Conservation (phyloP, 2,329 filamentous ascomycete genomes). For the Colletotrichum lini region DNA sequence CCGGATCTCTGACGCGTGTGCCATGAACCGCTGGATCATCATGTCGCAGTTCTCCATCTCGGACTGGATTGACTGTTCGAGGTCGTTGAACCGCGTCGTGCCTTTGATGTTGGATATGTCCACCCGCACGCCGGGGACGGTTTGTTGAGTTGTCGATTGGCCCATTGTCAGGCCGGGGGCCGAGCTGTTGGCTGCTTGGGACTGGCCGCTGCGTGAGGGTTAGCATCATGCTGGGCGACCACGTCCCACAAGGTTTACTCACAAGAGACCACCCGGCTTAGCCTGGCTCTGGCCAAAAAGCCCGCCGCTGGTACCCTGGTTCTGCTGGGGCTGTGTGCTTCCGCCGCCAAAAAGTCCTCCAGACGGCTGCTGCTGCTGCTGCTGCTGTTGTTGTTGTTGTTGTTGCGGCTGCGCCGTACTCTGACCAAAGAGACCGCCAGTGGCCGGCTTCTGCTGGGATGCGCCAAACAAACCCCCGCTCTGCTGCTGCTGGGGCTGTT, state of each 20-base stretch:
- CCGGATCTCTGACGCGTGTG: slow-evolving; percentile 82
- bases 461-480: slow-evolving; percentile 33
- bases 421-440: slow-evolving; percentile 51
- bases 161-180: slow-evolving; percentile 61
- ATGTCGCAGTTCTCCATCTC: slow-evolving; percentile 84
- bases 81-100: slow-evolving; percentile 92
- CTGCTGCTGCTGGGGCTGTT: slow-evolving; percentile 39
- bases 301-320: slow-evolving; percentile 41
- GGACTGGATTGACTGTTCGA: slow-evolving; percentile 84
- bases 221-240: not conserved
- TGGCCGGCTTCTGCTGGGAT: slow-evolving; percentile 41
- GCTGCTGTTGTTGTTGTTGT: slow-evolving; percentile 41
- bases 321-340: slow-evolving; percentile 43
- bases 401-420: slow-evolving; percentile 47
- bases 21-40: slow-evolving; percentile 85
- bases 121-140: slow-evolving; percentile 81
- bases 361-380: slow-evolving; percentile 41
- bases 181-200: slow-evolving; percentile 43
- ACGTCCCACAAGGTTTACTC: slow-evolving; percentile 37
- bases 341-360: slow-evolving; percentile 51
- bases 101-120: slow-evolving; percentile 84
- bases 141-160: slow-evolving; percentile 67
- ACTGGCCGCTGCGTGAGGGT: slow-evolving; percentile 23
- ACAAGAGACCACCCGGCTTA: slow-evolving; percentile 49
- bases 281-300: slow-evolving; percentile 54